Evolutionary conservation across 2,329 filamentous ascomycete species (phyloP).

Genomic region (Aschersonia sp.): DNA sequence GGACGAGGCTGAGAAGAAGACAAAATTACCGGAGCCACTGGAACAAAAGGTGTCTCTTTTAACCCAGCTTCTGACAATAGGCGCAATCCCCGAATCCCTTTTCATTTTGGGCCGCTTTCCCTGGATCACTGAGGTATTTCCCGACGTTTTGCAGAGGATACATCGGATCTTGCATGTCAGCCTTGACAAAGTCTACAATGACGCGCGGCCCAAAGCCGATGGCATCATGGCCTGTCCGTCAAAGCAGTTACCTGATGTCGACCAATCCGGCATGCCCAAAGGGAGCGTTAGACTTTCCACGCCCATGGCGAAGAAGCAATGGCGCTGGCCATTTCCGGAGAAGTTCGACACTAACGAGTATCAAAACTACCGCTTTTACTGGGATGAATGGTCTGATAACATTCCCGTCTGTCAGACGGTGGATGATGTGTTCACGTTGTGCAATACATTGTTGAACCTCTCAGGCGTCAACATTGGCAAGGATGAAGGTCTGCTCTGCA

Average conservation of each 20-base stretch:
- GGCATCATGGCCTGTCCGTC: slow-evolving; percentile 20
- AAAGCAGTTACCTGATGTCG: slow-evolving; percentile 33
- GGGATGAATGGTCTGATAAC: slow-evolving; percentile 93
- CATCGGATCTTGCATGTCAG: slow-evolving; percentile 78
- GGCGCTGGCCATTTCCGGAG: slow-evolving; percentile 78
- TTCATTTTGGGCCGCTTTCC: slow-evolving; percentile 87
- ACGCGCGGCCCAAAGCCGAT: slow-evolving; percentile 23
- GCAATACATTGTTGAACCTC: slow-evolving; percentile 69
- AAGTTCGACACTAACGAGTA: slow-evolving; percentile 61
- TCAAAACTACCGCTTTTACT: slow-evolving; percentile 83
- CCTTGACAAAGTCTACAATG: slow-evolving; percentile 55
- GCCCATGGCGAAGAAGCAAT: slow-evolving; percentile 46
- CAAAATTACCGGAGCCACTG: slow-evolving; percentile 51
- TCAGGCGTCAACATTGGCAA: slow-evolving; percentile 83
- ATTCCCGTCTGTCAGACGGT: slow-evolving; percentile 81
- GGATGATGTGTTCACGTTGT: slow-evolving; percentile 81
- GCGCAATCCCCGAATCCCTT: slow-evolving; percentile 81
- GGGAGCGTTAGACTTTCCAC: slow-evolving; percentile 50
- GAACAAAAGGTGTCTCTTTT: slow-evolving; percentile 84
- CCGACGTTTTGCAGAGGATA: slow-evolving; percentile 65
- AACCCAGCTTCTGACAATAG: slow-evolving; percentile 75
- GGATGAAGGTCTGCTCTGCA: slow-evolving; percentile 63
- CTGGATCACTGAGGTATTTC: slow-evolving; percentile 78
- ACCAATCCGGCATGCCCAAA: slow-evolving; percentile 55
- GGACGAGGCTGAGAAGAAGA: slow-evolving; percentile 30